Conservation (phyloP, 2,329 filamentous ascomycete genomes). For the Paracorniculantispora psalliotae region DNA sequence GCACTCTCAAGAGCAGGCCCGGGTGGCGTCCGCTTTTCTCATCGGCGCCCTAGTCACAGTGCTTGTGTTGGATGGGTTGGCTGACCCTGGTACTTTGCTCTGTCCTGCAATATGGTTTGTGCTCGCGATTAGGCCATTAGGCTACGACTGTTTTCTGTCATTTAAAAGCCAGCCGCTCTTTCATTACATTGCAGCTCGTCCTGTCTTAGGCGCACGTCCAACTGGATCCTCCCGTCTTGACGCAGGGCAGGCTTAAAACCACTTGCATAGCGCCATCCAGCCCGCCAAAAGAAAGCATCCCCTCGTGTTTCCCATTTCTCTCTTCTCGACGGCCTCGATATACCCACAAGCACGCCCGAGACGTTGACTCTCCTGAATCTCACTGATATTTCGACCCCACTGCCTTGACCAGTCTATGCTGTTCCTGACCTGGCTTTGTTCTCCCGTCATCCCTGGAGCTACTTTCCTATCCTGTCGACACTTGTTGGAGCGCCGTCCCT, state of each 20-base stretch:
- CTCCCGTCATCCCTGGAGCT: background rate
- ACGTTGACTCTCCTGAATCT: constrained; percentile 14
- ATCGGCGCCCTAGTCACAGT: constrained; percentile 4
- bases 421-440: constrained; percentile 13
- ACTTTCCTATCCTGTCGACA: constrained; percentile 9
- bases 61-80: background rate
- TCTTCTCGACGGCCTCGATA: constrained; percentile 5
- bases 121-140: constrained; percentile 3
- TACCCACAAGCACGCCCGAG: constrained; percentile 7
- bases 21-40: constrained; percentile 4
- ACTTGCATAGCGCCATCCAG: constrained; percentile 14
- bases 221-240: constrained; percentile 8
- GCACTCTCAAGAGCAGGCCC: background rate
- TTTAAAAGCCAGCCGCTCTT: constrained; percentile 7
- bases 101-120: constrained; percentile 6
- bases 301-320: constrained; percentile 4
- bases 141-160: background rate
- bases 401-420: constrained; percentile 13
- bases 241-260: constrained; percentile 8
- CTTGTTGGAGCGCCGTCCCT: background rate
- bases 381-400: constrained; percentile 1
- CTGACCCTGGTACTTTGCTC: background rate
- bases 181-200: constrained; percentile 6
- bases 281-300: constrained; percentile 14
- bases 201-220: constrained; percentile 7